Evolutionary conservation across 2,329 filamentous ascomycete species (phyloP), one percentile per base, ranked within the genome.

Genomic region (Phoma sp.): DNA sequence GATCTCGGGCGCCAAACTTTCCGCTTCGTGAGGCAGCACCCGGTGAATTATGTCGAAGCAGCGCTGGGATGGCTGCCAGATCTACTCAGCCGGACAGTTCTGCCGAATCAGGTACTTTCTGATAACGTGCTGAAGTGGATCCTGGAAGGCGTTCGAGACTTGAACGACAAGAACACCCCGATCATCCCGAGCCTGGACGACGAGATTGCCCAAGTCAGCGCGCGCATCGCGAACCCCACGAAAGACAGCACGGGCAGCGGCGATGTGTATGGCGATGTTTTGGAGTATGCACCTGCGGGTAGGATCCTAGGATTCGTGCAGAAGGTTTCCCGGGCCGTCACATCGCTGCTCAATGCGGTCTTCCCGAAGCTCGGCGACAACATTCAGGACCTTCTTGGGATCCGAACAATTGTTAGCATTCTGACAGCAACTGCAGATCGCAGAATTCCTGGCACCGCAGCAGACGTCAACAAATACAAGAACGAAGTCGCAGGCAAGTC

Each of bases 1-100:
- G 73, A 76, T 43, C 33, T 75, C 17, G 73, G 73, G 1, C 66
- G 73, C 15, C 70, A 74, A 56, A 65, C 64, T 0, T 76, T 74
- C 51, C 65, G 72, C 24, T 76, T 75, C 49, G 40, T 75, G 2
- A 55, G 72, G 1, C 64, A 68, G 40, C 63, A 60, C 19, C 71
- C 70, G 6, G 47, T 52, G 3, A 71, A 72, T 25, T 55, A 61
- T 43, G 55, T 74, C 3, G 73, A 76, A 44, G 58, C 58, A 9
- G 32, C 62, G 1, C 45, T 75, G 2, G 69, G 71, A 0, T 53
- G 55, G 37, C 24, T 75, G 2, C 73, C 72, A 6, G 60, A 67
- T 33, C 32, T 65, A 7, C 55, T 76, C 4, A 60, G 55, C 1
- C 63, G 63, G 8, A 72, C 72, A 0, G 63, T 75, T 6, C 70